These are phyloP conservation scores for Phytopythium ostracodes DNA, from an alignment of 352 stramenopile genomes.

Conservation along the genomic window DNA sequence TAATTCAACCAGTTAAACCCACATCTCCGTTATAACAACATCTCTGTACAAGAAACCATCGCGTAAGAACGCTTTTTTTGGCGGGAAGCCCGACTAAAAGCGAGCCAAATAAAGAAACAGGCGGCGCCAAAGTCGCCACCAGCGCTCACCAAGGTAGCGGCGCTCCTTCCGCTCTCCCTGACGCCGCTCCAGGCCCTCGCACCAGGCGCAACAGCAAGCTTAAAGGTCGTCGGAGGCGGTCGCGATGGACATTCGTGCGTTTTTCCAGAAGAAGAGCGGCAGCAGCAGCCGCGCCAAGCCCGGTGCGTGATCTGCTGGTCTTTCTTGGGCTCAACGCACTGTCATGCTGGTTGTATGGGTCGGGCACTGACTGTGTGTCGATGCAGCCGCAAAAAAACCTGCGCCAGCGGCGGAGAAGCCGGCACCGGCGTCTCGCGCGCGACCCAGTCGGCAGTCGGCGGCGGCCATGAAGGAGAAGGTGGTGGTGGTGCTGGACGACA, in stretches of 20 bases:
- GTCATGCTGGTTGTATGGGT: background rate
- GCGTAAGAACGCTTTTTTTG: slow-evolving; percentile 20
- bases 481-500: slow-evolving; percentile 56
- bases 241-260: slow-evolving; percentile 82
- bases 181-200: background rate
- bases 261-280: slow-evolving; percentile 61
- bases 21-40: background rate
- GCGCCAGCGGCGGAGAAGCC: slow-evolving; percentile 23
- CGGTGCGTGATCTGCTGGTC: background rate
- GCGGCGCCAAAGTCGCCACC: background rate
- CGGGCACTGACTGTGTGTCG: background rate
- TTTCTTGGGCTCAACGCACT: background rate
- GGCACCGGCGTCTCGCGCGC: slow-evolving; percentile 23
- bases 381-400: slow-evolving; percentile 17
- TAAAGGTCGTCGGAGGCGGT: background rate
- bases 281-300: slow-evolving; percentile 9
- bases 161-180: background rate
- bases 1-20: background rate
- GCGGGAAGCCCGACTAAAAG: slow-evolving; percentile 16
- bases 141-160: background rate
- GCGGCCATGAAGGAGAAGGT: slow-evolving; percentile 46
- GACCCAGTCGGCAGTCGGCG: slow-evolving; percentile 13
- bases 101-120: slow-evolving; percentile 3
- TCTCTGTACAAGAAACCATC: background rate
- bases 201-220: background rate